Evolutionary conservation across 2,329 filamentous ascomycete species (phyloP), one percentile per base, ranked within the genome.

Genomic region (Fonsecaea pugnacius): DNA sequence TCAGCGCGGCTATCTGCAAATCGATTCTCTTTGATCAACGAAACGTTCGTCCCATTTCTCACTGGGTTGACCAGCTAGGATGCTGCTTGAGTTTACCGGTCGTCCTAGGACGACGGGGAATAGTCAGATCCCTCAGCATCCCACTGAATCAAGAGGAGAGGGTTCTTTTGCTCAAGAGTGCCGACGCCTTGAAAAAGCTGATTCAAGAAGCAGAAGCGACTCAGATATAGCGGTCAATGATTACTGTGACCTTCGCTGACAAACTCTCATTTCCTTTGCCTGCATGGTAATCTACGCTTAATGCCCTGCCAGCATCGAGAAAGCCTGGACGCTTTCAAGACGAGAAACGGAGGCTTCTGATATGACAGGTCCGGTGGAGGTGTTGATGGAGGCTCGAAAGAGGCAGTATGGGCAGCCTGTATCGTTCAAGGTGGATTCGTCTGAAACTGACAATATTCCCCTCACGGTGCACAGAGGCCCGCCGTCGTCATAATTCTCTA

Each of bases 71-170:
- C 3, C 77, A 81, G 1, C 75, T 79, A 5, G 77, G 76, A 1
- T 83, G 81, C 60, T 84, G 80, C 72, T 75, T 84, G 51, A 83
- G 79, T 36, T 75, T 82, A 74, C 83, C 82, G 0, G 82, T 76
- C 1, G 76, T 84, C 0, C 65, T 85, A 2, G 82, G 83, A 0
- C 74, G 81, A 36, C 74, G 76, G 54, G 83, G 83, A 0, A 77
- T 84, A 18, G 69, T 82, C 3, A 76, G 74, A 58, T 73, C 73
- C 1, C 66, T 75, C 46, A 64, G 58, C 2, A 66, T 72, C 10
- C 65, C 65, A 3, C 43, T 74, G 36, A 65, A 46, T 30, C 52
- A 51, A n/a, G 67, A 69, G 4, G 72, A 74, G 60, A 53, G 46
- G 46, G 33, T 50, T n/a, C 36, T 63, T 9, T 53, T 70, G 57